Percentiles rank a stretch among this genome's conserved stretches.
Evolutionary conservation across 345 rosid genomes (phyloP).

Genomic region (Pistacia integerrima): DNA sequence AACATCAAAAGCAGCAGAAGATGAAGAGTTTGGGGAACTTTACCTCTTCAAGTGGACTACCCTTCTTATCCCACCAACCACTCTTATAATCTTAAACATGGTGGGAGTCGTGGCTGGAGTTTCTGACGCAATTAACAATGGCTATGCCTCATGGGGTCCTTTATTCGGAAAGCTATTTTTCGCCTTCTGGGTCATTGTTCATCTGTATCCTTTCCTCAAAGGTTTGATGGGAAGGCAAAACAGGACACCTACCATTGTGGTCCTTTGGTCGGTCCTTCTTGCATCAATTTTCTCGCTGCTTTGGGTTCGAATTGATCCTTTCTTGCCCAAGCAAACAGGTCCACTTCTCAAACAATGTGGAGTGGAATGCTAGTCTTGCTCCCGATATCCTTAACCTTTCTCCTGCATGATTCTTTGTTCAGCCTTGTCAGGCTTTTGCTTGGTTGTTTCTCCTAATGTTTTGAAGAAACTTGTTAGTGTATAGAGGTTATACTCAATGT

Average conservation of each 20-base stretch:
- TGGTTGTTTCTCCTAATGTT: slow-evolving; percentile 7
- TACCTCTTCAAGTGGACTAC: slow-evolving; percentile 99
- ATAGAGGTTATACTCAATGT: slow-evolving; percentile 1
- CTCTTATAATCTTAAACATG: slow-evolving; percentile 88
- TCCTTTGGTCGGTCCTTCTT: slow-evolving; percentile 82
- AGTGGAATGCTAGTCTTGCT: slow-evolving; percentile 64
- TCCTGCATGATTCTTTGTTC: slow-evolving; percentile 2
- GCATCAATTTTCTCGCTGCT: slow-evolving; percentile 90
- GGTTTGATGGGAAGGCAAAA: slow-evolving; percentile 95
- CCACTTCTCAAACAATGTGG: slow-evolving; percentile 92
- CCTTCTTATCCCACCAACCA: slow-evolving; percentile 92
- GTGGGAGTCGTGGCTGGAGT: slow-evolving; percentile 93
- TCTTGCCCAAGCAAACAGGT: slow-evolving; percentile 88
- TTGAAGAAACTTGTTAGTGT: slow-evolving; percentile 15
- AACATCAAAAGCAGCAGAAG: slow-evolving; percentile 78
- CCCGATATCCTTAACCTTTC: neutral
- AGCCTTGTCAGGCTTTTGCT: slow-evolving; percentile 1
- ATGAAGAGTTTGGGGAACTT: slow-evolving; percentile 85
- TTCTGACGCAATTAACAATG: slow-evolving; percentile 86
- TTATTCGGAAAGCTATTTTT: slow-evolving; percentile 91
- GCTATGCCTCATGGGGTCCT: slow-evolving; percentile 92
- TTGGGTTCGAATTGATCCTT: slow-evolving; percentile 97
- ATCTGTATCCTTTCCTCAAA: slow-evolving; percentile 95
- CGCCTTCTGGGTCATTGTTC: slow-evolving; percentile 91
- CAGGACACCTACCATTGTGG: slow-evolving; percentile 93